Conservation (phyloP, 1,139 yeast genomes). For the Suhomyces atakaporum region DNA sequence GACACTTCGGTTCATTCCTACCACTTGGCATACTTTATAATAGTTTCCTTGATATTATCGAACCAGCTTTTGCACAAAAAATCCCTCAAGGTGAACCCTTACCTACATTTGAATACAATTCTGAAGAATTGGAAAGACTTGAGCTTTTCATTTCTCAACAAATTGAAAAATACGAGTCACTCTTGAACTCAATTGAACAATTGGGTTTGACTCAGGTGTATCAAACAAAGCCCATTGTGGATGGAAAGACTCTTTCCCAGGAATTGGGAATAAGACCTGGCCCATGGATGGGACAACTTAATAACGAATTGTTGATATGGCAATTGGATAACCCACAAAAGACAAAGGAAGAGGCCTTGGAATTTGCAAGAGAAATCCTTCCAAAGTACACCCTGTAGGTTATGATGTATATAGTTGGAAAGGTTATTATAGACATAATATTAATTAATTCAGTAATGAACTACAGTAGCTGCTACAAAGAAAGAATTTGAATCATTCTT, state of each 20-base stretch:
- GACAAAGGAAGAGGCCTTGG: constrained; percentile 54
- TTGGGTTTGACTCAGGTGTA: constrained; percentile 44
- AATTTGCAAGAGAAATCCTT: constrained; percentile 35
- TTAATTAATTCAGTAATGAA: no score
- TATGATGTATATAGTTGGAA: neutral
- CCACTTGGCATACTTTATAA: constrained; percentile 40
- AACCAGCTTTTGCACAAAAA: constrained; percentile 10
- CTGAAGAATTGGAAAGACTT: constrained; percentile 6
- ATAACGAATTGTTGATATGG: constrained; percentile 62
- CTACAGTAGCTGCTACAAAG: no score
- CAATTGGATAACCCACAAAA: constrained; percentile 72
- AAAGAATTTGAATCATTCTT: no score
- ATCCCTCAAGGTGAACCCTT: constrained; percentile 11
- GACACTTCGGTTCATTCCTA: constrained; percentile 56
- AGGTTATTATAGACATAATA: neutral
- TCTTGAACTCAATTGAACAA: constrained; percentile 29
- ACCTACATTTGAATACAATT: constrained; percentile 14
- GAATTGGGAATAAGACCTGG: constrained; percentile 68
- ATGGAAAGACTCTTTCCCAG: constrained; percentile 66
- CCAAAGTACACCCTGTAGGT: constrained; percentile 11
- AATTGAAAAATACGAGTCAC: constrained; percentile 32
- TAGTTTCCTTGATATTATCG: constrained; percentile 33
- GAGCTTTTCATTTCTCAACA: constrained; percentile 8
- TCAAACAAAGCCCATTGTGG: constrained; percentile 54
- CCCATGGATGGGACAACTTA: constrained; percentile 71